Base-by-base conservation (phyloP, 2,329 filamentous ascomycete genomes). In the Alternaria infectoria region DNA sequence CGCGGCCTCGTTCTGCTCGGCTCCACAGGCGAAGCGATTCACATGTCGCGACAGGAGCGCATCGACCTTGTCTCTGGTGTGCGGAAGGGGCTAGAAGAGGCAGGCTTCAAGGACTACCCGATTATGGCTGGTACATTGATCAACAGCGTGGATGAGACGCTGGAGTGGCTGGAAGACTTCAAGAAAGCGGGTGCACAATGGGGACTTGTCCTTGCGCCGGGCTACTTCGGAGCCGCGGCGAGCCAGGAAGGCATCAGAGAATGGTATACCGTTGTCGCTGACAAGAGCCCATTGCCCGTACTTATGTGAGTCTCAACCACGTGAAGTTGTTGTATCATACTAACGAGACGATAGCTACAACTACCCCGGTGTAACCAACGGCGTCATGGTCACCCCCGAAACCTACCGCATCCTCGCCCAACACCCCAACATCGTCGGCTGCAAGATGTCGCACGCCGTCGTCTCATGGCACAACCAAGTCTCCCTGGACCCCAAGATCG, bases 401-500 rank as follows among this genome's bases (percentile, higher is more conserved):
- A 88, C 88, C 0, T 89, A 87, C 72, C 86, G 82, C 70, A 79
- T 81, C 69, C 86, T 91, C 25, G 83, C 89, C 7, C 80, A 84
- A 58, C 89, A 91, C 74, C 84, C 86, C 28, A 91, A 91, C 72
- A 90, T 91, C 61, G 88, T 90, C 5, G 89, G 89, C 54, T 89
- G 87, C 80, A 91, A 91, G 80, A 86, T 91, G 69, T 90, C 88
- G 0, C 89, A 91, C 75, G 88, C 88, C 54, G 87, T 90, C 73
- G 83, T 90, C 50, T 89, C 88, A n/a, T 83, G 86, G 69, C 88
- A 90, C 74, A 83, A 86, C 5, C 86, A 90, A 74, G 85, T 90
- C 61, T 87, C 86, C 5, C 82, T 85, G 5, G 86, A 85, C 69
- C 88, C 88, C 0, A 74, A 81, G 51, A 89, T 91, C 72, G 86